Base-by-base conservation (phyloP, 495 filamentous ascomycete genomes). In the Polyplosphaeria fusca region DNA sequence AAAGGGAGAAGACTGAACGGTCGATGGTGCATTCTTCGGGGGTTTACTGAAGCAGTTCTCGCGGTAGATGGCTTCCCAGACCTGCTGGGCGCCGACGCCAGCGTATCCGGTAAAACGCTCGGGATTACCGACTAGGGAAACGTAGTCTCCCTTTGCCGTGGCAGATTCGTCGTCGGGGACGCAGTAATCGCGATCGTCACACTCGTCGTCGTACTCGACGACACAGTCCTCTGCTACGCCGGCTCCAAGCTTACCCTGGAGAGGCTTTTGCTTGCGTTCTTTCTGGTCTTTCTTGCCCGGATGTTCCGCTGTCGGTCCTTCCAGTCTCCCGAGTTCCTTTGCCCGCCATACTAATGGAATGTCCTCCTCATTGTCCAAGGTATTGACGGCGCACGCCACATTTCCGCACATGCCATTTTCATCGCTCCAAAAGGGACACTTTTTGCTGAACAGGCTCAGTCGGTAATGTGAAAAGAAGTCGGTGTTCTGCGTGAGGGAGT, bases 391-490 rank as follows among this genome's bases (percentile, higher is more conserved):
- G 68, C 93, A 98, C 5, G 92, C 93, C 55, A 95, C 92, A 71
- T 98, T 98, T 45, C 91, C 93, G 71, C 93, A 98, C 81, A 96
- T 90, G 71, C 87, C 87, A 75, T 86, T 88, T 44, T 89, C 83
- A 68, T 98, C 93, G 63, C 81, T 81, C 93, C 93, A 97, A 68
- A 97, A 97, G 0, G 93, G 93, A 70, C 93, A 98, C 74, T 80
- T 83, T 72, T 91, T 93, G 66, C 94, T 86, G 69, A 88, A 98
- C n/a, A 98, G 82, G 70, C 96, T 96, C 19, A 98, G 75, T 23
- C 93, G 87, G 72, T 97, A 98, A 69, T 97, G 89, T 50, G 91
- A 87, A 71, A 98, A 98, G 78, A 96, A 98, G 70, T 98, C 93
- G 64, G 92, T 94, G 45, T 86, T 83, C 69, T 82, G 82, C 0